Base-by-base conservation (phyloP, 176 grass and related monocot genomes). In the Carex littledalei region DNA sequence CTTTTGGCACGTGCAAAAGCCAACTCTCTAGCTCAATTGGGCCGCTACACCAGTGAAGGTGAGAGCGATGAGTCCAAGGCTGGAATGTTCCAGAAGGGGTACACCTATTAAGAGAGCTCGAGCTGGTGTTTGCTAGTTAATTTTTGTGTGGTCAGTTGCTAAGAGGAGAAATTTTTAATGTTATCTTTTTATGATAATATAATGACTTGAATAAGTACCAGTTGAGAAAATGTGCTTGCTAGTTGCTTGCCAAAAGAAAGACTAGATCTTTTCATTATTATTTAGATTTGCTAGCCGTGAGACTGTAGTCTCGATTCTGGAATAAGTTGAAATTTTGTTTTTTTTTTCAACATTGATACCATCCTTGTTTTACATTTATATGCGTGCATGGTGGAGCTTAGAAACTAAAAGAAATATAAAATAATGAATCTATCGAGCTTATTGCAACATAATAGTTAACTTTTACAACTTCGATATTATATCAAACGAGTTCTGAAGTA, bases 11-110 rank as follows among this genome's bases (percentile, higher is more conserved):
- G 96, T 0, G 91, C 96, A 10, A 92, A 89, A 88, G 93, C 96
- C 14, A 99, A 95, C 80, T 99, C 96, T 0, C 63, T 91, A 60
- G 93, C 96, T 2, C 96, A 99, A 85, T 88, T 95, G 0, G 96
- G 96, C 3, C 85, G 88, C 63, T 99, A 99, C 71, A 89, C 89
- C 0, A 88, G 88, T 0, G 85, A 98, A 15, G 93, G 90, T 0
- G 96, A 99, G 88, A 91, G 79, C 12, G 90, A 87, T 0, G 91
- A 95, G 60, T 87, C 96, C 34, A 99, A 92, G 81, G 87, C 90
- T 5, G 96, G 96, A 63, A 99, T 99, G 96, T 99, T 99, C 90
- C 96, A 99, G 81, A 95, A 92, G 71, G 96, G 96, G 1, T 99
- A 99, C 71, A 99, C 96, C 50, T 99, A 99, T 81, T 98, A 85